Evolutionary conservation across 1,284 basidiomycete genomes (phyloP).

Genomic region (Ceratobasidium sp.): DNA sequence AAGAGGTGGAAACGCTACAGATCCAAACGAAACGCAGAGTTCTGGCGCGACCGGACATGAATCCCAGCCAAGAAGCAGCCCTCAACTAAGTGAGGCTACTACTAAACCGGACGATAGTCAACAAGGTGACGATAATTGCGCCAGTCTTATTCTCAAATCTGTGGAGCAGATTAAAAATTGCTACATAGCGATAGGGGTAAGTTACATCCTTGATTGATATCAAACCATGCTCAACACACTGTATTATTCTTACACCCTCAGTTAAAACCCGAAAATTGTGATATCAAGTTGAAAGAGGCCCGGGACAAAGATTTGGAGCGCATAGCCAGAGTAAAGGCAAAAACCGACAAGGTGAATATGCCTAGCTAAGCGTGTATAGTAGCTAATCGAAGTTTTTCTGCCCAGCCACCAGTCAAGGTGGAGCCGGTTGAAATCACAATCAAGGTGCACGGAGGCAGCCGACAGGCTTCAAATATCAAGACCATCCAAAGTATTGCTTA

Average conservation of each 20-base stretch:
- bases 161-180: neutral
- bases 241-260: neutral
- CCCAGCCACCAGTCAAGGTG: neutral
- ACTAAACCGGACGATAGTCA: neutral
- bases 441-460: neutral
- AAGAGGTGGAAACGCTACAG: neutral
- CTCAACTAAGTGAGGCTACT: no score
- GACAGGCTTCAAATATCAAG: neutral
- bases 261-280: neutral
- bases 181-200: neutral
- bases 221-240: neutral
- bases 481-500: neutral
- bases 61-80: no score
- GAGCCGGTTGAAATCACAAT: slow-evolving; percentile 1
- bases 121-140: neutral
- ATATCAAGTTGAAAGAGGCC: neutral
- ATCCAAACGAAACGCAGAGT: no score
- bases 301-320: neutral
- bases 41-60: no score
- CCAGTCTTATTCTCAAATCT: neutral
- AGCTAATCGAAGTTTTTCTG: neutral
- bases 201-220: neutral
- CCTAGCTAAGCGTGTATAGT: neutral
- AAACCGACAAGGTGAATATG: neutral
- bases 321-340: neutral